phyloP scores from a whole-genome alignment of 305 asterid genomes.

The Andrographis paniculata region DNA sequence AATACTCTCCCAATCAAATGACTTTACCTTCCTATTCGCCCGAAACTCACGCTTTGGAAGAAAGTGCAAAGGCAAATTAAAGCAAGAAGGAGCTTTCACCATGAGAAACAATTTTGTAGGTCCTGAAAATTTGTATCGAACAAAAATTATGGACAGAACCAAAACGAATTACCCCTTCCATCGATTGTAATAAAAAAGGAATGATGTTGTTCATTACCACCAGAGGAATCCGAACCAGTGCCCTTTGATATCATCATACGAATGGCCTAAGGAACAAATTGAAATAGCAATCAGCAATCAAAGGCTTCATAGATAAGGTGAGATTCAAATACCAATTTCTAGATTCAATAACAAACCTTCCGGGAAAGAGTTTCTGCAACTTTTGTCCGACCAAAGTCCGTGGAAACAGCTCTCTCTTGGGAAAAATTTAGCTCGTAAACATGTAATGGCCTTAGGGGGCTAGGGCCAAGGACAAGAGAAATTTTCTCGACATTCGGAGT shows the following conservation, averaged over 20 bases:
- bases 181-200: conserved; percentile 10
- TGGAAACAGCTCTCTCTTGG: conserved; percentile 27
- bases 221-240: conserved; percentile 65
- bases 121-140: conserved; percentile 34
- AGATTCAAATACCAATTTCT: conserved; percentile 3
- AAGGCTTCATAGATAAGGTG: background rate
- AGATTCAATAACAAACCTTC: conserved; percentile 38
- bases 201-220: conserved; percentile 34
- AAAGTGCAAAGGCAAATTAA: conserved; percentile 65
- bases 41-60: conserved; percentile 84
- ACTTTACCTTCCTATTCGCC: conserved; percentile 56
- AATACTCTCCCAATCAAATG: background rate
- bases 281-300: conserved; percentile 1
- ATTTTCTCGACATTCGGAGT: conserved; percentile 48
- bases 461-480: conserved; percentile 72
- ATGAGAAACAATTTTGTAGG: conserved; percentile 72
- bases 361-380: conserved; percentile 57
- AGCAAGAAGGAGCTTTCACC: conserved; percentile 71
- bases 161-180: conserved; percentile 6
- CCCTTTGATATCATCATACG: conserved; percentile 77
- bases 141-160: conserved; percentile 14
- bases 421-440: conserved; percentile 67
- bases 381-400: conserved; percentile 50
- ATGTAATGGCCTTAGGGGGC: conserved; percentile 78
- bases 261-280: conserved; percentile 50